Conservation (phyloP, 2,329 filamentous ascomycete genomes). For the Stemphylium vesicarium region DNA sequence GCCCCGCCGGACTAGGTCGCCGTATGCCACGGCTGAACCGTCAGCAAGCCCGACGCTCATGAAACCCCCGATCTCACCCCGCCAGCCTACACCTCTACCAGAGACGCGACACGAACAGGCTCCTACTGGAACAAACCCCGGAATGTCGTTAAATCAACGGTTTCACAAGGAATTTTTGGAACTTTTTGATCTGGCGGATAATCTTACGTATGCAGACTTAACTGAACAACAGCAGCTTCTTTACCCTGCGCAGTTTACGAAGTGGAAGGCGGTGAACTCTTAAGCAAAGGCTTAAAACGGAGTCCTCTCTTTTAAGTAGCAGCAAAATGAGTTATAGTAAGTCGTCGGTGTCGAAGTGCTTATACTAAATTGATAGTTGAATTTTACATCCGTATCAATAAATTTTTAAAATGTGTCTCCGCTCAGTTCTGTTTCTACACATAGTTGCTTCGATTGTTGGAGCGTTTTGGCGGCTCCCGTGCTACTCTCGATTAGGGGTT, state of each 20-base stretch:
- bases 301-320: constrained; percentile 5
- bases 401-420: neutral
- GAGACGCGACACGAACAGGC: neutral
- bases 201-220: constrained; percentile 7
- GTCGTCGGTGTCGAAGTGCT: neutral
- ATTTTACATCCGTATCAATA: constrained; percentile 1
- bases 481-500: constrained; percentile 71
- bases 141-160: constrained; percentile 3
- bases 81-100: neutral
- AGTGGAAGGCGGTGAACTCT: constrained; percentile 9
- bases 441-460: neutral
- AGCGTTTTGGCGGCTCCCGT: constrained; percentile 92
- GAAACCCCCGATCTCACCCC: neutral
- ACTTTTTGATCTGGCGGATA: constrained; percentile 4
- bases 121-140: neutral
- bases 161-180: constrained; percentile 13
- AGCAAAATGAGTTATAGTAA: constrained; percentile 2
- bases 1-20: neutral
- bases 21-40: neutral
- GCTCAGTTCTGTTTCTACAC: neutral
- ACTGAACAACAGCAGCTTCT: constrained; percentile 14
- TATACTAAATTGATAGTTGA: constrained; percentile 8
- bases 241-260: constrained; percentile 13
- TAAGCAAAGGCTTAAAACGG: neutral
- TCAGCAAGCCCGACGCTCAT: neutral